phyloP scores from a whole-genome alignment of 768 basidiomycete species.

The Serpula lacrymans region DNA sequence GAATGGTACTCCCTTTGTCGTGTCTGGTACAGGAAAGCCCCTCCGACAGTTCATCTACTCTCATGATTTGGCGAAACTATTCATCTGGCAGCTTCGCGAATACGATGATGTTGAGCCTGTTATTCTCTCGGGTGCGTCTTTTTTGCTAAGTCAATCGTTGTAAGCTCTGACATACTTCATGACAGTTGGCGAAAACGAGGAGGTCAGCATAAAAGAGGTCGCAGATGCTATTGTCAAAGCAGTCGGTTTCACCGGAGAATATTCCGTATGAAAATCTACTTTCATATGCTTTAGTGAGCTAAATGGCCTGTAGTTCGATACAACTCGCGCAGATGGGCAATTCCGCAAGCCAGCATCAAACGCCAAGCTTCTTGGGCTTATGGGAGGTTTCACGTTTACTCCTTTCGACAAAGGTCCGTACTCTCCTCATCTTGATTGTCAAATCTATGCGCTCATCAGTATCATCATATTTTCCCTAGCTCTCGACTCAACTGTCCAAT shows the following conservation, averaged over 20 bases:
- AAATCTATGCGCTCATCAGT: neutral
- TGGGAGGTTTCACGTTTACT: conserved; percentile 85
- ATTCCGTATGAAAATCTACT: conserved; percentile 17
- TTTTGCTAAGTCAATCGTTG: neutral
- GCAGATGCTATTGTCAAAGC: conserved; percentile 89
- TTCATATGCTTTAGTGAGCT: neutral
- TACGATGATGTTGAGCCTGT: conserved; percentile 92
- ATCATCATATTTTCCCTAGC: conserved; percentile 40
- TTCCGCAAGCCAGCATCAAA: conserved; percentile 97
- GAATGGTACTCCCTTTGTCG: conserved; percentile 75
- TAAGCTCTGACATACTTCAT: conserved; percentile 1
- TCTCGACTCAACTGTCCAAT: conserved; percentile 71
- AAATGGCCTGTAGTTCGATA: conserved; percentile 65
- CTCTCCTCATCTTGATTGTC: neutral
- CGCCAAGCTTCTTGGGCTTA: conserved; percentile 72
- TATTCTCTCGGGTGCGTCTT: conserved; percentile 73
- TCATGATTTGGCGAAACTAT: conserved; percentile 90
- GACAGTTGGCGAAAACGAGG: conserved; percentile 87
- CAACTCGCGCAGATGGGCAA: conserved; percentile 83
- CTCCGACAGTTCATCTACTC: conserved; percentile 98
- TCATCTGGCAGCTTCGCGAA: conserved; percentile 89
- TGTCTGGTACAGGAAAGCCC: conserved; percentile 89
- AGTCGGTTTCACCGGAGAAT: conserved; percentile 68
- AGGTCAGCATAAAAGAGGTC: conserved; percentile 88
- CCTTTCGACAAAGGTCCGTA: conserved; percentile 78